phyloP scores from a whole-genome alignment of 179 eudicot species.

The Beta corolliflora region DNA sequence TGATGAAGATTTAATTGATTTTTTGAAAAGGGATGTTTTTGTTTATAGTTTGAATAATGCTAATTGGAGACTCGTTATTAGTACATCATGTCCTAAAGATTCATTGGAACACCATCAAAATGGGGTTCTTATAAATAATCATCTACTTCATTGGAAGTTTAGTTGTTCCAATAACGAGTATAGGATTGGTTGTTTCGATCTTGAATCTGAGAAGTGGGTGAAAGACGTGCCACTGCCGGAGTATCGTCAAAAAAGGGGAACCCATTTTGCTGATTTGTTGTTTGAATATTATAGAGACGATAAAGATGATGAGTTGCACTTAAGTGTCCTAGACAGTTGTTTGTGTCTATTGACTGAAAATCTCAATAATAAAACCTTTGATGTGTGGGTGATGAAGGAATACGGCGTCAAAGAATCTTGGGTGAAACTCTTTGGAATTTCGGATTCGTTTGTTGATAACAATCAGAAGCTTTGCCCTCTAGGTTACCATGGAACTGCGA shows the following conservation, averaged over 20 bases:
- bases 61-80: conserved; percentile 1
- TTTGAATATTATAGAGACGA: no score
- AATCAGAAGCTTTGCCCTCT: background rate
- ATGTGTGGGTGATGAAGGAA: conserved; percentile 19
- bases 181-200: conserved; percentile 13
- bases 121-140: background rate
- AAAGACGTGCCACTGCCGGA: conserved; percentile 17
- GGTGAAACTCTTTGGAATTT: conserved; percentile 1
- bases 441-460: background rate
- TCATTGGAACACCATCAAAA: no score
- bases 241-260: no score
- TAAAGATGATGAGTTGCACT: background rate
- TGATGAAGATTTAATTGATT: no score
- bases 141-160: conserved; percentile 18
- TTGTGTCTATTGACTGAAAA: background rate
- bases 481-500: background rate
- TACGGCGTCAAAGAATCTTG: conserved; percentile 22
- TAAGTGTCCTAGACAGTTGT: background rate
- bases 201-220: background rate
- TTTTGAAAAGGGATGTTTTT: background rate
- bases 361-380: no score
- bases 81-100: background rate
- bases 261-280: no score
- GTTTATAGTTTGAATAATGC: conserved; percentile 17
- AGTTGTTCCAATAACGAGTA: background rate